These are phyloP conservation scores for Knufia petricola DNA, from an alignment of 2,329 filamentous ascomycete genomes.

Conservation along the genomic window DNA sequence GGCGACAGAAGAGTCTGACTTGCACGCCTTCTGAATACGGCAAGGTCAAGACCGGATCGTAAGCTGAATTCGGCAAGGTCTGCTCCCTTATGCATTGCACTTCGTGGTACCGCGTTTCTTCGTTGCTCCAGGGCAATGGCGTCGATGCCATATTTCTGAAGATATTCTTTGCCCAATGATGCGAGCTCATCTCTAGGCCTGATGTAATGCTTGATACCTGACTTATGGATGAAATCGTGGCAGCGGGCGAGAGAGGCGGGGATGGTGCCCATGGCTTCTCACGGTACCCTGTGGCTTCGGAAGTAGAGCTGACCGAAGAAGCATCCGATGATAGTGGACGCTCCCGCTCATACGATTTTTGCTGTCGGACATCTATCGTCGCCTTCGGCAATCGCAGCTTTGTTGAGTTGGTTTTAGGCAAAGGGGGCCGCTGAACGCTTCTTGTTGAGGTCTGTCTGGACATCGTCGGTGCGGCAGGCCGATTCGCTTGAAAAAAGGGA, in stretches of 20 bases:
- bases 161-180: conserved; percentile 36
- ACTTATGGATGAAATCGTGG: conserved; percentile 21
- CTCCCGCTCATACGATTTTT: conserved; percentile 8
- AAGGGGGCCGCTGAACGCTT: background rate
- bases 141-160: conserved; percentile 25
- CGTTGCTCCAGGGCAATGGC: conserved; percentile 9
- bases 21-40: conserved; percentile 15
- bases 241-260: conserved; percentile 15
- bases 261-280: conserved; percentile 15
- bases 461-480: background rate
- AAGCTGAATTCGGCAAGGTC: conserved; percentile 1
- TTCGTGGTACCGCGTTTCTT: conserved; percentile 9
- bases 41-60: conserved; percentile 4
- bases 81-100: conserved; percentile 5
- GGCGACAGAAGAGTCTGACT: conserved; percentile 41
- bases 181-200: conserved; percentile 11
- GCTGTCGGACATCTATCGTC: background rate
- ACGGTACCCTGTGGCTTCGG: conserved; percentile 12
- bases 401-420: background rate
- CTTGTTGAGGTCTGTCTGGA: background rate
- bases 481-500: background rate
- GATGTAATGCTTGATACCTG: conserved; percentile 17
- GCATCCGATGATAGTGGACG: conserved; percentile 18
- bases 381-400: conserved; percentile 1
- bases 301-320: conserved; percentile 18